Base-by-base conservation (phyloP, 2,329 filamentous ascomycete species). In the Sarocladium kiliense region DNA sequence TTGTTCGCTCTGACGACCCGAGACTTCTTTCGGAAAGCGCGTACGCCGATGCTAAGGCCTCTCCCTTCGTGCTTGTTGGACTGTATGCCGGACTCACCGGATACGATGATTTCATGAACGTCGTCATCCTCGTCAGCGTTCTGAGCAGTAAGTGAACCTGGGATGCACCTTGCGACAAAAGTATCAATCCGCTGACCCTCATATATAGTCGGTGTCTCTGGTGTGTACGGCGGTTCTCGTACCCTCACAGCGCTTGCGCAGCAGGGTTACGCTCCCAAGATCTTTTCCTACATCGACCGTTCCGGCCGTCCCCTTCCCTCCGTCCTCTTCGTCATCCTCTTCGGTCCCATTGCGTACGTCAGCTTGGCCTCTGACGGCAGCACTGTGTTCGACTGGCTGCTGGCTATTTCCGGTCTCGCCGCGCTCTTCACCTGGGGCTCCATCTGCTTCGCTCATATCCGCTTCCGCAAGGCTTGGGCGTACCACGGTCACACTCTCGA, bases 381-480 rank as follows among this genome's bases (percentile, higher is more conserved):
- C 18, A 68, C 70, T 2, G 77, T 85, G 41, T 84, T 87, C 59
- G 74, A 79, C 63, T 87, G 84, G 84, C 77, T 87, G 6, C 74
- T 81, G 23, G 79, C 83, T 18, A 71, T 86, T 18, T 85, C 82
- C 2, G 82, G 80, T 58, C 76, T 86, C 5, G 77, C 78, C 16
- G 77, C 80, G 50, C 77, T 87, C 57, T 86, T 85, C 67, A 81
- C 82, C 30, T 87, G 83, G 83, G 82, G 77, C 39, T 82, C 78
- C 54, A 82, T 87, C 62, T 85, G 81, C 65, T 64, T 84, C 16
- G 77, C 80, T 2, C 84, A 87, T 64, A 84, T 87, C 64, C 82
- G 84, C 50, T 87, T 86, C 77, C 81, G 84, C 47, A 63, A 65
- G 19, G 84, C 81, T 2, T 86, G 83, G 84, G 58, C 56, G 4